phyloP scores from a whole-genome alignment of 169 alveolate genomes.

The Plasmodium gaboni region DNA sequence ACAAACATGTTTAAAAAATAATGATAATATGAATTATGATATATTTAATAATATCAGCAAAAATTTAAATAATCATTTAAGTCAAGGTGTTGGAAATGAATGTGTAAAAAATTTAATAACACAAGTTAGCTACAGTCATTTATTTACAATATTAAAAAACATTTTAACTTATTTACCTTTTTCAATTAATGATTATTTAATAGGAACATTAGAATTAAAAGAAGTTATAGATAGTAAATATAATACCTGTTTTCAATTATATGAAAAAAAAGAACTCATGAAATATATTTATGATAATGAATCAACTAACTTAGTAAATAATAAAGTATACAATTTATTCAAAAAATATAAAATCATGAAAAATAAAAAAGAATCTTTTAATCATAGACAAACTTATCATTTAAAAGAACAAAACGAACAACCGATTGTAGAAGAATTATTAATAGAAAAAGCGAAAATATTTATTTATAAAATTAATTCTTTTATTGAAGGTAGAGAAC shows the following conservation, averaged over 20 bases:
- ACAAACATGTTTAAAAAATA: not conserved
- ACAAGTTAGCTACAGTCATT: slow-evolving; percentile 65
- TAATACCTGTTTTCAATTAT: slow-evolving; percentile 67
- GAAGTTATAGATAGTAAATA: slow-evolving; percentile 56
- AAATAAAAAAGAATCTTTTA: slow-evolving; percentile 29
- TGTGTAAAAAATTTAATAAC: slow-evolving; percentile 41
- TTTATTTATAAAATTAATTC: slow-evolving; percentile 63
- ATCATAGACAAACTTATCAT: slow-evolving; percentile 40
- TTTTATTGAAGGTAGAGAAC: slow-evolving; percentile 46
- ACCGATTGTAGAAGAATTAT: slow-evolving; percentile 21
- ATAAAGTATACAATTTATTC: slow-evolving; percentile 44
- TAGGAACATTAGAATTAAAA: slow-evolving; percentile 49
- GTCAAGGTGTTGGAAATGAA: slow-evolving; percentile 66
- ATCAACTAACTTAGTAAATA: slow-evolving; percentile 33
- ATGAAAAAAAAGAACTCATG: slow-evolving; percentile 46
- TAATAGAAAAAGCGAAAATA: slow-evolving; percentile 50
- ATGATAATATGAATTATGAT: slow-evolving; percentile 31
- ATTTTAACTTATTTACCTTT: slow-evolving; percentile 63
- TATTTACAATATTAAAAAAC: slow-evolving; percentile 44
- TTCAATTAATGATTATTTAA: slow-evolving; percentile 50
- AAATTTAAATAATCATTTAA: slow-evolving; percentile 38
- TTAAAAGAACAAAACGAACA: slow-evolving; percentile 23
- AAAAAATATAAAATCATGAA: slow-evolving; percentile 33
- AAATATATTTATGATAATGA: slow-evolving; percentile 65
- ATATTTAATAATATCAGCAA: slow-evolving; percentile 26